Conservation (phyloP, 805 yeast species). For the Kurtzmaniella cleridarum region DNA sequence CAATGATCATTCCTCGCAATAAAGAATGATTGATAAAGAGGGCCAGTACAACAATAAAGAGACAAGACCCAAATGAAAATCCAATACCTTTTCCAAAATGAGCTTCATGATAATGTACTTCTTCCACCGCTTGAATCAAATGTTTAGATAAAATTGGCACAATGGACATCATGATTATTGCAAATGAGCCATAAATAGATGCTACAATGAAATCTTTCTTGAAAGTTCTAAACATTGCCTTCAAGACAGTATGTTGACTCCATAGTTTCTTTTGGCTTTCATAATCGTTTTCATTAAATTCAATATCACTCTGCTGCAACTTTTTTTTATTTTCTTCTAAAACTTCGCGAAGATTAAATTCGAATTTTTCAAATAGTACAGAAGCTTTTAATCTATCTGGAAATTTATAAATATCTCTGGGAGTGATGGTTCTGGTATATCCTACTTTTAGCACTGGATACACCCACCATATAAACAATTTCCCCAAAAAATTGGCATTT, state of each 20-base stretch:
- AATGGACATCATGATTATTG: slow-evolving; percentile 1
- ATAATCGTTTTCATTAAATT: background rate
- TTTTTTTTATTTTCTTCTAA: too few relatives aligned
- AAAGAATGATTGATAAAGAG: slow-evolving; percentile 55
- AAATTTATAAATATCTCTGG: slow-evolving; percentile 44
- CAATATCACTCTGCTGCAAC: too few relatives aligned
- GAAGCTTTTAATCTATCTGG: slow-evolving; percentile 19
- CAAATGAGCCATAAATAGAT: background rate
- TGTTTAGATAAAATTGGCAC: slow-evolving; percentile 32
- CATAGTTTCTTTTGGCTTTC: background rate
- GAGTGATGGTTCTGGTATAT: slow-evolving; percentile 56
- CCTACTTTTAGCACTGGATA: slow-evolving; percentile 53
- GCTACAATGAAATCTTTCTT: background rate
- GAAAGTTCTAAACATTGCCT: slow-evolving; percentile 1
- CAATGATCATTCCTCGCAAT: slow-evolving; percentile 54
- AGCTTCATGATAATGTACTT: slow-evolving; percentile 15
- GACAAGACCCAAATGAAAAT: slow-evolving; percentile 34
- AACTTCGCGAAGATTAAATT: background rate
- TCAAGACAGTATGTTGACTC: slow-evolving; percentile 1
- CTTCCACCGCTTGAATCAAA: slow-evolving; percentile 31
- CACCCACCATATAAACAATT: slow-evolving; percentile 56
- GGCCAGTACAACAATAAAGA: slow-evolving; percentile 24
- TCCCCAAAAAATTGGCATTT: slow-evolving; percentile 27
- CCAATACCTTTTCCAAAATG: slow-evolving; percentile 34
- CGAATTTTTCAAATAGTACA: slow-evolving; percentile 4